These are phyloP conservation scores for Juncus effusus DNA, from an alignment of 176 grass and related monocot species.

Conservation along the genomic window DNA sequence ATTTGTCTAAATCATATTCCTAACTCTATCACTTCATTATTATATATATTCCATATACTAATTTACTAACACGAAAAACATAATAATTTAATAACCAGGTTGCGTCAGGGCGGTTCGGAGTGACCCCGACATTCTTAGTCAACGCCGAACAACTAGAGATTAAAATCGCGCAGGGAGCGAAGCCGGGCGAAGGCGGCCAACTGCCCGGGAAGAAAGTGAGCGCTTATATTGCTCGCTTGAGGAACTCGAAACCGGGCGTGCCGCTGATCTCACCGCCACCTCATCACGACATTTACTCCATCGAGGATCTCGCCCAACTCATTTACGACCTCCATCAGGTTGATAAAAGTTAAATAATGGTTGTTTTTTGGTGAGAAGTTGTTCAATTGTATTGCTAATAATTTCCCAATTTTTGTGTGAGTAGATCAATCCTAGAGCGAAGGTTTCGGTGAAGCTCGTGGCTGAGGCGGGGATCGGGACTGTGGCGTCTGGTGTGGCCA, in stretches of 20 bases:
- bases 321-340: constrained; percentile 99
- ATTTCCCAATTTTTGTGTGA: constrained; percentile 14
- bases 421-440: constrained; percentile 93
- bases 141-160: constrained; percentile 96
- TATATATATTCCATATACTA: constrained; percentile 32
- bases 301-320: constrained; percentile 98
- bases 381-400: constrained; percentile 1
- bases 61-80: constrained; percentile 22
- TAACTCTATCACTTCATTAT: constrained; percentile 21
- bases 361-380: neutral
- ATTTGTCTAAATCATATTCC: neutral
- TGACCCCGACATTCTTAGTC: constrained; percentile 97
- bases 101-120: constrained; percentile 98
- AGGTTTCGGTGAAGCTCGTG: constrained; percentile 98
- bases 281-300: constrained; percentile 99
- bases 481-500: constrained; percentile 98
- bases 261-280: constrained; percentile 99
- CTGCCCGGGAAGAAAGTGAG: constrained; percentile 99
- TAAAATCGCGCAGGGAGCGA: constrained; percentile 99
- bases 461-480: constrained; percentile 98
- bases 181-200: constrained; percentile 98
- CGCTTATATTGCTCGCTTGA: constrained; percentile 94
- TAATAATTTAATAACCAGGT: constrained; percentile 45
- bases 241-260: constrained; percentile 98
- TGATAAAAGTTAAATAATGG: constrained; percentile 20